Conservation (phyloP, 495 filamentous ascomycete genomes). For the Penicillium crystallinum region DNA sequence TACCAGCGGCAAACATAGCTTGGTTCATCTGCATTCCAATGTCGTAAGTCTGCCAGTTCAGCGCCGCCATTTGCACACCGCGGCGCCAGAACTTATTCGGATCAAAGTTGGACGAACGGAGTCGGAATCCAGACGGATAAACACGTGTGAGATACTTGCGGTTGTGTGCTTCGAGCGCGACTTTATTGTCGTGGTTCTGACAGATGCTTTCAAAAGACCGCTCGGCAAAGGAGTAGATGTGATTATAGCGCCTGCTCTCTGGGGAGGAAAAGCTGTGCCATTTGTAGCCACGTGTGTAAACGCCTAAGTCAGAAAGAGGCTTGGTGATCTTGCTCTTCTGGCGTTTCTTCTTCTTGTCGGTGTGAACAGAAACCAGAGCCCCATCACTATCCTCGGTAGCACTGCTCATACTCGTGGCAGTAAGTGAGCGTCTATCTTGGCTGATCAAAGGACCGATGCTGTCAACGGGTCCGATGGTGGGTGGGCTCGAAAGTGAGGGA, state of each 20-base stretch:
- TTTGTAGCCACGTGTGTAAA: slow-evolving; percentile 85
- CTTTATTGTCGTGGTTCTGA: slow-evolving; percentile 64
- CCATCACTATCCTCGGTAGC: slow-evolving; percentile 62
- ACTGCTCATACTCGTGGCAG: slow-evolving; percentile 53
- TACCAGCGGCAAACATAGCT: slow-evolving; percentile 94
- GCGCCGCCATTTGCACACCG: slow-evolving; percentile 91
- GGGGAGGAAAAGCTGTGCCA: slow-evolving; percentile 67
- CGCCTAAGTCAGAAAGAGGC: slow-evolving; percentile 75
- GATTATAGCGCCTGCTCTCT: slow-evolving; percentile 80
- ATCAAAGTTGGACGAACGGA: slow-evolving; percentile 87
- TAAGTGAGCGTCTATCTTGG: slow-evolving; percentile 47
- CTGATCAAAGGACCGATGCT: slow-evolving; percentile 40
- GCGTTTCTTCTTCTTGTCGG: slow-evolving; percentile 47
- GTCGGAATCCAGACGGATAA: slow-evolving; percentile 75
- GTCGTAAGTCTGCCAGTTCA: slow-evolving; percentile 99
- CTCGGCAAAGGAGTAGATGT: slow-evolving; percentile 91
- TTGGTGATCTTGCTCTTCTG: slow-evolving; percentile 82
- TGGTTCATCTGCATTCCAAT: slow-evolving; percentile 91
- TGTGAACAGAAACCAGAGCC: slow-evolving; percentile 35
- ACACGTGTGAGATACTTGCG: slow-evolving; percentile 87
- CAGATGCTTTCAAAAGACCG: slow-evolving; percentile 72
- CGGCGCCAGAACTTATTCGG: slow-evolving; percentile 88
- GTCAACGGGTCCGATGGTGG: slow-evolving; percentile 42
- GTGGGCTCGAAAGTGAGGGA: slow-evolving; percentile 54
- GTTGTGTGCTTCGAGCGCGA: slow-evolving; percentile 79